A percentile compares a stretch with the other conserved stretches of the same genome.
Evolutionary conservation across 441 rosid genomes (phyloP).

Genomic region (Populus hybrid): DNA sequence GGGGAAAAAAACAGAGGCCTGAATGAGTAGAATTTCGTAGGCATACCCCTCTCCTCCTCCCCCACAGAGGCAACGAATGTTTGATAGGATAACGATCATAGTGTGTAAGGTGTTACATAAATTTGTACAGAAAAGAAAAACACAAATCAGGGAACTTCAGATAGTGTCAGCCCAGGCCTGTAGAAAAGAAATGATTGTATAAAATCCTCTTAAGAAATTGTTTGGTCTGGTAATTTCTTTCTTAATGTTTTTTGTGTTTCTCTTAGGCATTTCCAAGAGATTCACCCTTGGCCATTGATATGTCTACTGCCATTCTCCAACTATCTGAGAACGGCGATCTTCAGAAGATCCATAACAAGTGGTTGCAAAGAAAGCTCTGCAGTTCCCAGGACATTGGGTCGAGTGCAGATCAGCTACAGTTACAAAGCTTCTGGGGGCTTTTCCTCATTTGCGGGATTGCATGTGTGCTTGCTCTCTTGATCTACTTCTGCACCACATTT

Average conservation of each 20-base stretch:
- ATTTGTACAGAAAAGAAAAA: neutral
- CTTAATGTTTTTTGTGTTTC: conserved; percentile 4
- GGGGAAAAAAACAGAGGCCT: neutral
- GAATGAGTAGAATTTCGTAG: neutral
- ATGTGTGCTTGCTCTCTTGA: conserved; percentile 56
- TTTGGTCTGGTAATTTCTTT: conserved; percentile 7
- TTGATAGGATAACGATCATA: neutral
- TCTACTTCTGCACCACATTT: conserved; percentile 49
- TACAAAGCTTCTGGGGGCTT: conserved; percentile 79
- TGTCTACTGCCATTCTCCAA: conserved; percentile 82
- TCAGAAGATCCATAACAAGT: conserved; percentile 70
- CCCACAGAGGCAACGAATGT: neutral
- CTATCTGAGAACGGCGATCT: conserved; percentile 89
- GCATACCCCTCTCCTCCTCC: neutral
- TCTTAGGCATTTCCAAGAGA: conserved; percentile 79
- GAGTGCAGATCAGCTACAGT: conserved; percentile 57
- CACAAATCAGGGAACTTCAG: neutral
- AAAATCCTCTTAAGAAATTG: neutral
- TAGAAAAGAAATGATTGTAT: neutral
- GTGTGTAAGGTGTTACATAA: neutral
- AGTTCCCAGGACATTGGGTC: conserved; percentile 30
- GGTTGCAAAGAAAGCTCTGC: conserved; percentile 63
- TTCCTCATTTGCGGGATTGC: conserved; percentile 66
- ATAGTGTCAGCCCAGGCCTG: neutral
- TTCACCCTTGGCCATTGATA: conserved; percentile 81